Conservation (phyloP, 495 filamentous ascomycete species). For the Hypoxylon crocopeplum region DNA sequence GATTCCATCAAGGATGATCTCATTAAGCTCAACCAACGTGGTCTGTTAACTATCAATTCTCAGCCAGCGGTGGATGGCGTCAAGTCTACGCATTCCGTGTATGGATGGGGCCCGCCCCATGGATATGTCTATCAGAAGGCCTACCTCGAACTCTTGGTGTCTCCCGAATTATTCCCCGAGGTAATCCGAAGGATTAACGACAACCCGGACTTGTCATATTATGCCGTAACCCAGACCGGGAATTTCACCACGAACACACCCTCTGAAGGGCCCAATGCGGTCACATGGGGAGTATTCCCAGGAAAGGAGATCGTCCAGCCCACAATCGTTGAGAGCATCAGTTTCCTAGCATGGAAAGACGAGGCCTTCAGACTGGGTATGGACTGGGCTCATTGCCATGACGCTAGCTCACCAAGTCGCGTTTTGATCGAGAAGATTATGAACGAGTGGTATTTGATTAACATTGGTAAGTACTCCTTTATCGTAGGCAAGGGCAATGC, state of each 20-base stretch:
- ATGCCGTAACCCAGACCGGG: constrained; percentile 83
- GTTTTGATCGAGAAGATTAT: constrained; percentile 81
- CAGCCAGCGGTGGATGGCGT: constrained; percentile 96
- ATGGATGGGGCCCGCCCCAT: constrained; percentile 93
- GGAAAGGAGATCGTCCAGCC: constrained; percentile 99
- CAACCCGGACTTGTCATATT: constrained; percentile 86
- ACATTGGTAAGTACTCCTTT: constrained; percentile 76
- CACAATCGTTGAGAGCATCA: constrained; percentile 97
- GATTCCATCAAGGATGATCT: constrained; percentile 77
- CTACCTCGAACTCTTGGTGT: constrained; percentile 89
- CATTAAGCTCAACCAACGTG: constrained; percentile 80
- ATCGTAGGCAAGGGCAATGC: not conserved
- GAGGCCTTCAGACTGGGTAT: constrained; percentile 92
- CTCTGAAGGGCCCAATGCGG: constrained; percentile 87
- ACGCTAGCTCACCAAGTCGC: constrained; percentile 78
- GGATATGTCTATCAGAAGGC: constrained; percentile 99
- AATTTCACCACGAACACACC: constrained; percentile 84
- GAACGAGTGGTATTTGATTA: constrained; percentile 91
- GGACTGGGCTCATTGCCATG: constrained; percentile 93
- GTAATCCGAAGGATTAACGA: constrained; percentile 80
- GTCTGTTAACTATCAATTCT: constrained; percentile 95
- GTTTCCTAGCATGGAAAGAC: constrained; percentile 98
- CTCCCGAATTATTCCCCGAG: constrained; percentile 77
- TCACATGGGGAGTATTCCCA: constrained; percentile 99
- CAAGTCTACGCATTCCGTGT: constrained; percentile 82